These are phyloP conservation scores for Phyllostachys edulis DNA, from an alignment of 176 grass and related monocot species.

Conservation along the genomic window DNA sequence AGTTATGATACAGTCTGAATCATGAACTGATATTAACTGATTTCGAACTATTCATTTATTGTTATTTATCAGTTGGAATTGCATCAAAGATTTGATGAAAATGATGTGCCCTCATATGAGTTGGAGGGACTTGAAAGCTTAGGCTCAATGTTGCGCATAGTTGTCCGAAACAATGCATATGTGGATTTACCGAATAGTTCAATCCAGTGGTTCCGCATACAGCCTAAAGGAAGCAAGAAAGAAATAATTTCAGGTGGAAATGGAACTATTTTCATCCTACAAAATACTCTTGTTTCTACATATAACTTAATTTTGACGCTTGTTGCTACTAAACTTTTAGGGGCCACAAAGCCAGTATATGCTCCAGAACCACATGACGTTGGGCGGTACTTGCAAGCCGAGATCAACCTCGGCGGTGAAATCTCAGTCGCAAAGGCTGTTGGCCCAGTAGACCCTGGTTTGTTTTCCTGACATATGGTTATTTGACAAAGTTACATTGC, in stretches of 20 bases:
- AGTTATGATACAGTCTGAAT: not conserved
- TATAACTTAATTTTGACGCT: not conserved
- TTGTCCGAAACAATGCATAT: conserved; percentile 19
- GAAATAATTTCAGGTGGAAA: conserved; percentile 79
- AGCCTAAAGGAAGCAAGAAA: conserved; percentile 52
- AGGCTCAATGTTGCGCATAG: conserved; percentile 57
- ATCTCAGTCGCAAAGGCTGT: conserved; percentile 36
- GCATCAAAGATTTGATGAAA: conserved; percentile 33
- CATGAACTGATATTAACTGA: not conserved
- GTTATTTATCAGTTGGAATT: conserved; percentile 48
- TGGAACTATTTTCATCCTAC: conserved; percentile 34
- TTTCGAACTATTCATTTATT: not conserved
- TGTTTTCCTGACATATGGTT: conserved; percentile 11
- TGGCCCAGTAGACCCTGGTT: conserved; percentile 68
- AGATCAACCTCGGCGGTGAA: conserved; percentile 48
- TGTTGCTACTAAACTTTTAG: conserved; percentile 37
- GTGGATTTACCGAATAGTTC: conserved; percentile 45
- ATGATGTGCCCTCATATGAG: conserved; percentile 28
- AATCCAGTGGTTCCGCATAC: conserved; percentile 73
- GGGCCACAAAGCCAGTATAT: conserved; percentile 67
- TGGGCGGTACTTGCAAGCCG: conserved; percentile 61
- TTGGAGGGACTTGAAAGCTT: conserved; percentile 74
- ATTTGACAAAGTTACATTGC: conserved; percentile 4
- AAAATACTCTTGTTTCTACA: not conserved
- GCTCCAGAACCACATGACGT: conserved; percentile 81